Conservation (phyloP, 2,329 filamentous ascomycete genomes). For the Diplodia sapinea region DNA sequence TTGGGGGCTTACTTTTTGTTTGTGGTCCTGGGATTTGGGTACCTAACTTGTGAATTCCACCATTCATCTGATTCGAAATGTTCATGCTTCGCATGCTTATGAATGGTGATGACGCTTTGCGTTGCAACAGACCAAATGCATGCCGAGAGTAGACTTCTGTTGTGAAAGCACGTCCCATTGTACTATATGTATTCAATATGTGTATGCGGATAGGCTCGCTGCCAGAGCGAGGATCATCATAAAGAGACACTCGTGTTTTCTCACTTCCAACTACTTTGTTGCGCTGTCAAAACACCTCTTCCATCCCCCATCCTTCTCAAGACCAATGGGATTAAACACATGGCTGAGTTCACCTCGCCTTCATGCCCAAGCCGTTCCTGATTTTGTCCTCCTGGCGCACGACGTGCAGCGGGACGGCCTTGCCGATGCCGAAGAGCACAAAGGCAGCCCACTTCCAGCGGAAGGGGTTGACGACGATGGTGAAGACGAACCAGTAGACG, state of each 20-base stretch:
- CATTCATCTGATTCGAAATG: too few species aligned
- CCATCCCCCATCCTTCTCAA: too few species aligned
- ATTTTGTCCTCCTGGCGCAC: conserved; percentile 70
- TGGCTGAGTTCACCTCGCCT: not conserved
- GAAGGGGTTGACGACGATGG: conserved; percentile 80
- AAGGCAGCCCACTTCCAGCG: conserved; percentile 89
- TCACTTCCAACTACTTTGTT: not conserved
- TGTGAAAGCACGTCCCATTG: not conserved
- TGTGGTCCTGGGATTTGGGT: too few species aligned
- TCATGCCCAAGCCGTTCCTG: conserved; percentile 44
- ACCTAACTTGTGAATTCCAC: too few species aligned
- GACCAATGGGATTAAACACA: too few species aligned
- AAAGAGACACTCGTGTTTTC: not conserved
- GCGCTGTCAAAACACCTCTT: too few species aligned
- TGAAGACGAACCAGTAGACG: conserved; percentile 84
- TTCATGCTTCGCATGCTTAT: not conserved
- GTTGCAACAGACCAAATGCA: too few species aligned
- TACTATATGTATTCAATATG: not conserved
- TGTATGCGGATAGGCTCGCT: not conserved
- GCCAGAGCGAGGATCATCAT: not conserved
- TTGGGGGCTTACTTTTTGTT: too few species aligned
- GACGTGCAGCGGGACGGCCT: conserved; percentile 67
- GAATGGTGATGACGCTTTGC: not conserved
- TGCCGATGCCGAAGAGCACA: conserved; percentile 77
- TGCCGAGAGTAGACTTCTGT: too few species aligned